These are phyloP conservation scores for Aspergillus egyptiacus DNA, from an alignment of 495 filamentous ascomycete genomes.

Conservation along the genomic window DNA sequence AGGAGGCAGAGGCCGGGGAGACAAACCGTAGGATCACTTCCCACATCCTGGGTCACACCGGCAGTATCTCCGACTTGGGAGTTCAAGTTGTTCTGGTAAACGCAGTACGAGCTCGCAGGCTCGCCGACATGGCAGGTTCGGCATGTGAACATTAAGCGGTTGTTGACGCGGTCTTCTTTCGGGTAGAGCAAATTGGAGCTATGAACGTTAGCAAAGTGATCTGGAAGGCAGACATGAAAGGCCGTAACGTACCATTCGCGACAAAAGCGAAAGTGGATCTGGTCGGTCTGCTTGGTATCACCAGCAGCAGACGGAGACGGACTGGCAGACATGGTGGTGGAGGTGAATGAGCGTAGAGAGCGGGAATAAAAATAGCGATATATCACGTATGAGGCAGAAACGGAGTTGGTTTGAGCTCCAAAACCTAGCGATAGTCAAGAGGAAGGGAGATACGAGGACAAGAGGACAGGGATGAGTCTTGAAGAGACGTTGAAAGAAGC, in stretches of 20 bases:
- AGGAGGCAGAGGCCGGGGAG: conserved; percentile 45
- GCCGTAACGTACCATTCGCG: conserved; percentile 69
- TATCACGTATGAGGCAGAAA: not conserved
- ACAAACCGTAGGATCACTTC: conserved; percentile 96
- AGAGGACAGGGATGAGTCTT: not conserved
- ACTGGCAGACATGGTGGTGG: conserved; percentile 49
- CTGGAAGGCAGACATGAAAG: conserved; percentile 4
- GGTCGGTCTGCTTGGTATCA: conserved; percentile 57
- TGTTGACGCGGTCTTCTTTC: conserved; percentile 70
- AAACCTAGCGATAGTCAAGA: not conserved
- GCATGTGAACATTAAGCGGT: conserved; percentile 69
- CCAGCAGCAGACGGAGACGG: conserved; percentile 51
- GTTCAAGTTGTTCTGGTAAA: conserved; percentile 87
- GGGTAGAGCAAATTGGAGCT: conserved; percentile 97
- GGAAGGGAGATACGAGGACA: not conserved
- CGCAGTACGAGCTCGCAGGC: conserved; percentile 73
- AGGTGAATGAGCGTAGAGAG: not conserved
- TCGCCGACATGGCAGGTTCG: conserved; percentile 89
- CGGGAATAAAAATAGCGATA: not conserved
- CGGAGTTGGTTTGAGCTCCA: not conserved
- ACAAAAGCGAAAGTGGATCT: conserved; percentile 94
- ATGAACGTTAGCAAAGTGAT: conserved; percentile 14
- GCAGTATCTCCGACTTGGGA: conserved; percentile 89
- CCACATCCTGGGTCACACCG: conserved; percentile 94
- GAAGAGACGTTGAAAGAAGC: conserved; percentile 15